Percentiles rank a stretch among this genome's conserved stretches.
Evolutionary conservation across 169 alveolate genomes (phyloP).

Genomic region (Plasmodium gaboni): DNA sequence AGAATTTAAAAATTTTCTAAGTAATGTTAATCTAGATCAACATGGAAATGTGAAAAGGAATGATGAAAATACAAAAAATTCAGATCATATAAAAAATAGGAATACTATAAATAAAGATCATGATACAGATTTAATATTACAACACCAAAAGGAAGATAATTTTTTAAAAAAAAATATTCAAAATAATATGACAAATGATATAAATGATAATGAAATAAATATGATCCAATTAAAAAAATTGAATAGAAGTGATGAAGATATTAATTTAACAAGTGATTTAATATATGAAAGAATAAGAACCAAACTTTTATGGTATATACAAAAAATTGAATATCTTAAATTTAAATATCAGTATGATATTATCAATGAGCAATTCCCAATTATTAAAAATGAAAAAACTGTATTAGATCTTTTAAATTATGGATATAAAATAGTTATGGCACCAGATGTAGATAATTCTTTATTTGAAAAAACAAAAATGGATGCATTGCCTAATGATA

Average conservation of each 20-base stretch:
- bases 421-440: conserved; percentile 46
- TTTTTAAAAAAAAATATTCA: not conserved
- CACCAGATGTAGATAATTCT: conserved; percentile 65
- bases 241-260: conserved; percentile 19
- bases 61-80: not conserved
- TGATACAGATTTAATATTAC: too few relatives aligned
- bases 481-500: too few relatives aligned
- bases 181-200: not conserved
- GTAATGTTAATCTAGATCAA: not conserved
- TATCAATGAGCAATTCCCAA: conserved; percentile 43
- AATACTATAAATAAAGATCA: not conserved
- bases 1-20: conserved; percentile 24
- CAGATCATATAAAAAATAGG: not conserved
- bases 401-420: conserved; percentile 42
- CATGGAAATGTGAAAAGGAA: not conserved
- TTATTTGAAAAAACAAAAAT: conserved; percentile 13
- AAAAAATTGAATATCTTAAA: conserved; percentile 46
- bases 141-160: not conserved
- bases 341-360: conserved; percentile 59
- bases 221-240: conserved; percentile 15
- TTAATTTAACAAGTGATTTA: conserved; percentile 36
- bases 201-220: conserved; percentile 10
- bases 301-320: conserved; percentile 24
- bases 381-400: conserved; percentile 52
- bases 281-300: conserved; percentile 53